These are phyloP conservation scores for Mycena sp. DNA, from an alignment of 1,284 basidiomycete species.

Conservation along the genomic window DNA sequence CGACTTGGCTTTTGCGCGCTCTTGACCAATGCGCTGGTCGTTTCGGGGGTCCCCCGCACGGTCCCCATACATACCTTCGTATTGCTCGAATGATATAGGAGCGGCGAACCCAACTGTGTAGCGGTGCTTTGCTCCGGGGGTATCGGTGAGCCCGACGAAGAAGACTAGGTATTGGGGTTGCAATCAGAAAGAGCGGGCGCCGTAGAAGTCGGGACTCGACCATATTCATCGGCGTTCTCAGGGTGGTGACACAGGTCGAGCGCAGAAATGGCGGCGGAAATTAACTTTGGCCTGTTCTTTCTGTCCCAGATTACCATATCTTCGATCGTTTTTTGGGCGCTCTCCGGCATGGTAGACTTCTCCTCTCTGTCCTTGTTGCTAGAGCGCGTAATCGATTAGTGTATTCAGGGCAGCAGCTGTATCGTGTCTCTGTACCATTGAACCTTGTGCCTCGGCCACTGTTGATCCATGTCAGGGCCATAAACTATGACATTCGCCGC, in stretches of 20 bases:
- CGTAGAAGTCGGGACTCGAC: slow-evolving; percentile 6
- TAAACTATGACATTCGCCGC: background rate
- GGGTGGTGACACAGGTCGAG: slow-evolving; percentile 29
- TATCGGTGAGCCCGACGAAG: slow-evolving; percentile 22
- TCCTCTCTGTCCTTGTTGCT: slow-evolving; percentile 23
- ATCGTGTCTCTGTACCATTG: slow-evolving; percentile 16
- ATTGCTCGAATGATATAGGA: slow-evolving; percentile 22
- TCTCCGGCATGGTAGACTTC: slow-evolving; percentile 6
- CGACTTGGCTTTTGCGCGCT: slow-evolving; percentile 24
- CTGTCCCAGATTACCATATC: slow-evolving; percentile 30
- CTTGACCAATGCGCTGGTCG: slow-evolving; percentile 27
- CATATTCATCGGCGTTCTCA: slow-evolving; percentile 30
- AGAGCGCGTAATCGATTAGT: background rate
- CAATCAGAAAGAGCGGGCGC: slow-evolving; percentile 5
- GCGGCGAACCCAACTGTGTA: slow-evolving; percentile 13
- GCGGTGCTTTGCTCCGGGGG: slow-evolving; percentile 27
- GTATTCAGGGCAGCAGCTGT: background rate
- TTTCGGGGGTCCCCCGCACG: slow-evolving; percentile 19
- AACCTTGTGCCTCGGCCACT: slow-evolving; percentile 30
- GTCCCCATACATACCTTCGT: slow-evolving; percentile 17
- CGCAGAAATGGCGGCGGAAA: slow-evolving; percentile 29
- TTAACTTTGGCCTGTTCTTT: slow-evolving; percentile 26
- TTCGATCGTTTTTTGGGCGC: slow-evolving; percentile 23
- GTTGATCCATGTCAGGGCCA: background rate
- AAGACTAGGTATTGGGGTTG: slow-evolving; percentile 17